Evolutionary conservation across 2,329 filamentous ascomycete genomes (phyloP), one percentile per base, ranked within the genome.

Genomic region (Elsinoe australis): DNA sequence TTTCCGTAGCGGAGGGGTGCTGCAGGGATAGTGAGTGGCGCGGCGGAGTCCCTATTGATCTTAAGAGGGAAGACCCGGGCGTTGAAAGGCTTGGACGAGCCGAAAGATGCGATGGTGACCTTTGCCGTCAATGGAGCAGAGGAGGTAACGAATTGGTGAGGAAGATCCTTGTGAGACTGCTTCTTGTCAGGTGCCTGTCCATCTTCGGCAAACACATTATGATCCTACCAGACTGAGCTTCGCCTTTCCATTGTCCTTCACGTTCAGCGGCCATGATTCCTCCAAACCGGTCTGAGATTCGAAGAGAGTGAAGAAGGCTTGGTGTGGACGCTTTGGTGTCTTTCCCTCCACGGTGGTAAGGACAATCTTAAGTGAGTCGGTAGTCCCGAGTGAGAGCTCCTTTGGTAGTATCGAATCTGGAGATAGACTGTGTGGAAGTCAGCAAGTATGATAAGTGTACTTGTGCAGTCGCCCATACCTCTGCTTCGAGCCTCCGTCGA

Each of bases 191-290:
- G 22, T 12, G n/a, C 36, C 9, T n/a, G 21, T 14, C 4, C 3
- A 4, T 3, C 12, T 32, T n/a, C 12, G 17, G 5, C 21, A 28
- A 21, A 12, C 34, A 26, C 22, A 2, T 41, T 41, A 14, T 5
- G 14, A 17, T 17, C 42, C n/a, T 77, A 96, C 89, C 67, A 98
- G 71, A 58, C 94, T 84, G 24, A 95, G 74, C 49, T 81, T 82
- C 17, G 79, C 87, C 70, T 95, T 95, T 56, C 92, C 92, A 59
- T 75, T 87, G 7, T 92, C 85, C 71, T 94, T 95, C 39, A 94
- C 71, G 8, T 71, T 82, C 58, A 98, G 75, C 1, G 88, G 80
- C 60, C 90, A 95, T 1, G 89, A 88, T 18, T 88, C 82, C 66
- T 96, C 89, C 38, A 98, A 73, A 28, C 86, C 87, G 8, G 81